phyloP scores from a whole-genome alignment of 2,329 filamentous ascomycete species.

The Nemania abortiva region DNA sequence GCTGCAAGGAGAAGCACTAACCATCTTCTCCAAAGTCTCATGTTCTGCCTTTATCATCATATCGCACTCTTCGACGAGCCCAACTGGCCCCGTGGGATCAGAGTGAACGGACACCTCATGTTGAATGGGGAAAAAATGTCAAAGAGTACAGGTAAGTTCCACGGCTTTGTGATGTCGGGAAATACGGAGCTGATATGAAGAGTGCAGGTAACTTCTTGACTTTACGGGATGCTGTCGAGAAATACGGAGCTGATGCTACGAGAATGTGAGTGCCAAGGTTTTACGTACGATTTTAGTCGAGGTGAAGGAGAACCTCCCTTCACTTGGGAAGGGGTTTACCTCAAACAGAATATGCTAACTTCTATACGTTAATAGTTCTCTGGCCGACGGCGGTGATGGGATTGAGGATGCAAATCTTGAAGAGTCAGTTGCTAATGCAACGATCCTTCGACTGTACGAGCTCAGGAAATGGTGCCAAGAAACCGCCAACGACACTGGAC shows the following conservation, averaged over 20 bases:
- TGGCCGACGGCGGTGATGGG: constrained; percentile 94
- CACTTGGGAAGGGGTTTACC: neutral
- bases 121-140: constrained; percentile 99
- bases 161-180: no score
- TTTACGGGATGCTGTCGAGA: constrained; percentile 82
- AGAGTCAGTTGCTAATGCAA: constrained; percentile 92
- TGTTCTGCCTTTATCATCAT: constrained; percentile 95
- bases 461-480: constrained; percentile 95
- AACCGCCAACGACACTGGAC: constrained; percentile 69
- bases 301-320: neutral
- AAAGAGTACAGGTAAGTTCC: constrained; percentile 72
- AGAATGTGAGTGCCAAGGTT: constrained; percentile 66
- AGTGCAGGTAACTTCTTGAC: constrained; percentile 98
- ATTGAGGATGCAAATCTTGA: constrained; percentile 98
- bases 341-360: constrained; percentile 17
- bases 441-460: constrained; percentile 80
- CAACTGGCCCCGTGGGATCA: constrained; percentile 89
- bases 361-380: constrained; percentile 60
- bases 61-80: constrained; percentile 86
- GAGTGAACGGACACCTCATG: constrained; percentile 92
- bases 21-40: constrained; percentile 72
- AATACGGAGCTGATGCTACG: constrained; percentile 94
- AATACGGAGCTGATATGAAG: constrained; percentile 65
- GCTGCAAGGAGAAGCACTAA: constrained; percentile 33
- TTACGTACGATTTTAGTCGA: neutral